Conservation (phyloP, 768 basidiomycete genomes). For the Rhodotorula babjevae region DNA sequence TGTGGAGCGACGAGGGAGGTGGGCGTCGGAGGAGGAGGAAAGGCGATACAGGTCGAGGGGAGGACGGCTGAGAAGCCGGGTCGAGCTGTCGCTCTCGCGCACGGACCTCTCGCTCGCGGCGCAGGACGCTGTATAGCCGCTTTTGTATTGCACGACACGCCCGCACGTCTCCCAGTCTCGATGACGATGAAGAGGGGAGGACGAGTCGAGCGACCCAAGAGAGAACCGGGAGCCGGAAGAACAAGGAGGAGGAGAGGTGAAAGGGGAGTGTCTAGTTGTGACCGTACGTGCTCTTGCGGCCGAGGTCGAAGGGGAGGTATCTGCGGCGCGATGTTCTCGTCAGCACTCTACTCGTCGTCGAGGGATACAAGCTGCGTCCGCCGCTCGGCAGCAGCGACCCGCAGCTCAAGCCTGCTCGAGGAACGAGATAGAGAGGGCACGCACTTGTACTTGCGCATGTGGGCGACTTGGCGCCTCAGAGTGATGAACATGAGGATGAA, state of each 20-base stretch:
- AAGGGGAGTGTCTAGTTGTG: background rate
- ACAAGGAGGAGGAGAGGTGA: background rate
- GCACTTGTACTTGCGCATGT: conserved; percentile 99
- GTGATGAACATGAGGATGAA: conserved; percentile 89
- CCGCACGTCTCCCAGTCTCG: no score
- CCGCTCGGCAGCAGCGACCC: background rate
- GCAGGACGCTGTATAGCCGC: no score
- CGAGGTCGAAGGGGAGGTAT: conserved; percentile 75
- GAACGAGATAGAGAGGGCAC: conserved; percentile 46
- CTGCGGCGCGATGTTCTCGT: background rate
- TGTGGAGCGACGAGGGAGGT: background rate
- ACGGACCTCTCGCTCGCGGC: no score
- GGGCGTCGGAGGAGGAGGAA: no score
- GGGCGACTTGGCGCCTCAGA: conserved; percentile 89
- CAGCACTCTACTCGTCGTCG: background rate
- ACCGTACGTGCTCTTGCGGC: conserved; percentile 58
- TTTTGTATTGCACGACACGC: no score
- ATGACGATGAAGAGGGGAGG: no score
- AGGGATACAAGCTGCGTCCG: background rate
- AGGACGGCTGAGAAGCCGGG: background rate
- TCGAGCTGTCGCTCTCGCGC: no score
- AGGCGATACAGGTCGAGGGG: no score
- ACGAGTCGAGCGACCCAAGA: background rate
- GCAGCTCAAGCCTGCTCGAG: background rate
- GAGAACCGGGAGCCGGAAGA: background rate